Base-by-base conservation (phyloP, 768 basidiomycete species). In the Rhizopogon vesiculosus region DNA sequence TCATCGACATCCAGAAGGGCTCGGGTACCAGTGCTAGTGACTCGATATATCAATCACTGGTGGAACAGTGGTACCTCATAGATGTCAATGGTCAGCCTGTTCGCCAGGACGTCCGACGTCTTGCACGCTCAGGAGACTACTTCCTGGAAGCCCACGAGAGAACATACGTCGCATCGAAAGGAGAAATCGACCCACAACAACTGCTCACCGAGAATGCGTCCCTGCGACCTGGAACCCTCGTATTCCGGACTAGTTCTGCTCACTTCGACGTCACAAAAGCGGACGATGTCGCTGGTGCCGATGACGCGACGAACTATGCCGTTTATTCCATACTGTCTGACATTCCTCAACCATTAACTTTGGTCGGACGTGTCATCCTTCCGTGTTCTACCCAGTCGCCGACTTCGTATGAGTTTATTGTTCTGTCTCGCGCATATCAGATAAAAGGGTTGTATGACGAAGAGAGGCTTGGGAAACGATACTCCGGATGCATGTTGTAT, bases 201-300 rank as follows among this genome's bases (percentile, higher is more conserved):
- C 51, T 55, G 16, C 35, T 38, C 12, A 13, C 35, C 12, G 35
- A 38, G 12, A 38, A 38, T 13, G 55, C 45, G 28, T 38, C 50
- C n/a, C 8, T 33, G 7, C 56, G 56, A 28, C 58, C 58, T 1
- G 64, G 64, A 1, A 59, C 62, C 15, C 64, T 65, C 39, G n/a
- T 65, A 53, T 65, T 66, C 46, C 58, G 57, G 6, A 65, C 64
- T 8, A 61, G 51, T 10, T 55, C 56, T 12, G 51, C 59, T 3
- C 13, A 15, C 9, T 61, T 65, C 16, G 38, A n/a, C 29, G 62
- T 63, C 13, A 25, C 19, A 18, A 57, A 25, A 33, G 8, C 56
- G 41, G 53, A 54, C 12, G 28, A 31, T n/a, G 38, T 7, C 7
- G 31, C 45, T 6, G 43, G 28, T 15, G 35, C 12, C 5, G 39